These are phyloP conservation scores for Aaosphaeria arxii DNA, from an alignment of 2,329 filamentous ascomycete genomes.

Conservation along the genomic window DNA sequence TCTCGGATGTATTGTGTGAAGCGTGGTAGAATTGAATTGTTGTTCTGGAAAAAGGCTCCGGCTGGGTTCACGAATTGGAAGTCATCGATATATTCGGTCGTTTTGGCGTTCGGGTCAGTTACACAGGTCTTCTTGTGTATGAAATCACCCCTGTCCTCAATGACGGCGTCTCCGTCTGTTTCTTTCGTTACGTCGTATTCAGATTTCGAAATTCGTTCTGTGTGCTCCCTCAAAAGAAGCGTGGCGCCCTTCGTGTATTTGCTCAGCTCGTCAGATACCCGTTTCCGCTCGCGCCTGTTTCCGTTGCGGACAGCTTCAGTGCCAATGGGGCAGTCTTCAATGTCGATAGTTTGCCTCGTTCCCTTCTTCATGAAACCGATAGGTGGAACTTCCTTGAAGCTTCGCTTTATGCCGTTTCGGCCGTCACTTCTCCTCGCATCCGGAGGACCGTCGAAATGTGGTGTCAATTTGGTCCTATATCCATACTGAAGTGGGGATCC, in stretches of 20 bases:
- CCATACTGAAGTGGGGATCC: constrained; percentile 87
- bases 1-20: constrained; percentile 87
- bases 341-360: constrained; percentile 77
- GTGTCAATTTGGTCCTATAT: constrained; percentile 95
- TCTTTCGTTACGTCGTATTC: constrained; percentile 17
- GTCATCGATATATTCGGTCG: constrained; percentile 83
- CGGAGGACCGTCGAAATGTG: constrained; percentile 84
- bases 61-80: constrained; percentile 89
- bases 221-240: constrained; percentile 83
- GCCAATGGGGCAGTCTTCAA: constrained; percentile 95
- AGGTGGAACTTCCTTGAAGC: constrained; percentile 65
- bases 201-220: constrained; percentile 59
- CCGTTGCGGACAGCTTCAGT: constrained; percentile 81
- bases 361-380: constrained; percentile 92
- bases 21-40: constrained; percentile 88
- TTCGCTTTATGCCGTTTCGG: constrained; percentile 51
- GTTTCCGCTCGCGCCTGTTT: constrained; percentile 72
- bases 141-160: constrained; percentile 57
- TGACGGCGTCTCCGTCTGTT: constrained; percentile 41
- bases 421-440: constrained; percentile 46
- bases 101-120: constrained; percentile 77
- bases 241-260: constrained; percentile 82
- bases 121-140: constrained; percentile 84
- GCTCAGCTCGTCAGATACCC: constrained; percentile 67
- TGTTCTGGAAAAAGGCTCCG: constrained; percentile 98